Base-by-base conservation (phyloP, 2,329 filamentous ascomycete species). In the Ploettnerulaceae sp. region DNA sequence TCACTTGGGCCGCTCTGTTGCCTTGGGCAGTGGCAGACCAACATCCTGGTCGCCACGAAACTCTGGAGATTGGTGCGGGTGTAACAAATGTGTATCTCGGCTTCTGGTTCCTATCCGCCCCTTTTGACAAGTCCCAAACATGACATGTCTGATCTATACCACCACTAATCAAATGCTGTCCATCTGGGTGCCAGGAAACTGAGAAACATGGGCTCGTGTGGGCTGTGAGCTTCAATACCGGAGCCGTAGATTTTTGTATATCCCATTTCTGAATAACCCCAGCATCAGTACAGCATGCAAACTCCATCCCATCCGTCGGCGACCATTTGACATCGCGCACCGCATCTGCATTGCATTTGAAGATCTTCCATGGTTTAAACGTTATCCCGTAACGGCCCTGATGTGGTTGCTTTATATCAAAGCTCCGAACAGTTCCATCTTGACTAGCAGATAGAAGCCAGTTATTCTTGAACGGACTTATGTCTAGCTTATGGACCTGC, bases 111-210 rank as follows among this genome's bases (percentile, higher is more conserved):
- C 80, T 79, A 54, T 84, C 79, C 12, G 75, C 77, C 5, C 69
- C 71, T 41, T 68, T 70, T 4, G 77, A 76, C 47, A 84, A 64
- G 57, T 85, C 79, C 82, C 82, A 86, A 5, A 84, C 76, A 56
- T 81, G 72, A 29, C 81, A 76, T 43, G 74, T 76, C 49, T 72
- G 73, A 59, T 86, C 82, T 53, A 74, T 69, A 5, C 81, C 80
- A 4, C 75, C 79, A 52, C 79, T 84, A 38, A 81, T 71, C 8
- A 84, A 65, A 56, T 85, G 79, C n/a, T 75, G 71, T 11, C 81
- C 82, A 58, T 85, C 81, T 0, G 79, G 77, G 54, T 86, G 82
- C 82, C 82, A 86, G 3, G 77, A 73, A 33, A 84, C 76, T 0
- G 77, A 72, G 2, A 75, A 70, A 57, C 77, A 79, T 0, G 75